A percentile compares a stretch with the other conserved stretches of the same genome.
Conservation (phyloP, 306 rosid genomes). For the Pueraria montana region DNA sequence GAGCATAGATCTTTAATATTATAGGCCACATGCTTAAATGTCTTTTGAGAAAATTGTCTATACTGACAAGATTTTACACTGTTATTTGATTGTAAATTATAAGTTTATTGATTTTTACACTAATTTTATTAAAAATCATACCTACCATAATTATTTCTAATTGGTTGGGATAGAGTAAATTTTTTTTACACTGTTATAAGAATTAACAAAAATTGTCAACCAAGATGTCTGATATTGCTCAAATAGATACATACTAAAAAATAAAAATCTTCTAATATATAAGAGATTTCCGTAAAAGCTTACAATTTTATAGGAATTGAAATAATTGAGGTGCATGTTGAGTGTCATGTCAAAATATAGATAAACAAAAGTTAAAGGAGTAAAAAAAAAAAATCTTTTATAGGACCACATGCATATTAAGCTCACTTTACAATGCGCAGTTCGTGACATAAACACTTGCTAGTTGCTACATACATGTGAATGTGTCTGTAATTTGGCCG, state of each 20-base stretch:
- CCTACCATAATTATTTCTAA: no score
- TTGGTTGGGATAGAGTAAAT: no score
- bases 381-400: no score
- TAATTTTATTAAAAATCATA: no score
- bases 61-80: not conserved
- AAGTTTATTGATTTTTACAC: no score
- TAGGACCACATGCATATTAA: not conserved
- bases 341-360: not conserved
- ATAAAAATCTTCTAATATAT: not conserved
- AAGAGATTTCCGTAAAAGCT: not conserved
- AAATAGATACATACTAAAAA: not conserved
- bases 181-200: no score
- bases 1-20: not conserved
- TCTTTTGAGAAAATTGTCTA: not conserved
- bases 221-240: not conserved
- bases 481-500: not conserved
- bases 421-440: no score
- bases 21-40: not conserved
- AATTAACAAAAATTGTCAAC: not conserved
- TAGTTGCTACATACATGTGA: not conserved
- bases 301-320: not conserved
- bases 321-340: not conserved
- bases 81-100: no score
- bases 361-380: no score
- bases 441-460: not conserved